Percentiles rank a stretch among this genome's conserved stretches.
Evolutionary conservation across 1,284 basidiomycete genomes (phyloP).

Genomic region (Naganishia liquefaciens): DNA sequence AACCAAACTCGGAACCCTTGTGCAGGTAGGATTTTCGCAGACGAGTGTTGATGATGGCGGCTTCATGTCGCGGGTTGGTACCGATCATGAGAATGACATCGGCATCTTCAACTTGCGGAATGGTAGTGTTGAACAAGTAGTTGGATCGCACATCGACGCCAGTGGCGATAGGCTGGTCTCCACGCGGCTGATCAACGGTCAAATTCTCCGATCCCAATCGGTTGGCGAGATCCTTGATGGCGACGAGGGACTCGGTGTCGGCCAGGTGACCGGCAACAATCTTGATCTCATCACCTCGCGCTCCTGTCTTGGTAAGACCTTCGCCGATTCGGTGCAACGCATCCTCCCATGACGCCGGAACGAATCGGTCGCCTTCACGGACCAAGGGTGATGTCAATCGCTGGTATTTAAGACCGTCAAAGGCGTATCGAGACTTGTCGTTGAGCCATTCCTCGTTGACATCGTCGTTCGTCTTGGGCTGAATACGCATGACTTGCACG

Average conservation of each 20-base stretch:
- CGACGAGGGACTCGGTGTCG: conserved; percentile 90
- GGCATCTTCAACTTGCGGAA: conserved; percentile 86
- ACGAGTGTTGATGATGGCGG: conserved; percentile 94
- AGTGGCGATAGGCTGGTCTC: conserved; percentile 67
- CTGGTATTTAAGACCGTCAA: conserved; percentile 95
- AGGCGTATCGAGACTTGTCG: conserved; percentile 97
- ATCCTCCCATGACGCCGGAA: conserved; percentile 88
- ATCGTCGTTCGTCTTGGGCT: conserved; percentile 94
- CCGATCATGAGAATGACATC: conserved; percentile 93
- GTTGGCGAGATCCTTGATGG: conserved; percentile 92
- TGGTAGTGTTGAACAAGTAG: conserved; percentile 96
- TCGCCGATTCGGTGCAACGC: conserved; percentile 77
- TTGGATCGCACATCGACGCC: conserved; percentile 92
- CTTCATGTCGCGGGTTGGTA: conserved; percentile 97
- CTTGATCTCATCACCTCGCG: conserved; percentile 92
- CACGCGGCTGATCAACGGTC: conserved; percentile 72
- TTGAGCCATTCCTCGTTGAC: conserved; percentile 99
- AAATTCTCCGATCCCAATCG: conserved; percentile 94
- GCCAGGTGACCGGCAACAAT: conserved; percentile 90
- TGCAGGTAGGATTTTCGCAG: conserved; percentile 94
- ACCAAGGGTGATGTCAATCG: conserved; percentile 89
- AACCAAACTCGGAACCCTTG: conserved; percentile 77
- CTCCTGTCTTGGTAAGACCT: conserved; percentile 77
- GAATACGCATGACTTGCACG: conserved; percentile 94
- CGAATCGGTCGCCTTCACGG: conserved; percentile 89